Percentiles rank a stretch among this genome's conserved stretches.
These are phyloP conservation scores for Boletus vermiculosoides DNA, from an alignment of 768 basidiomycete species.

Conservation along the genomic window DNA sequence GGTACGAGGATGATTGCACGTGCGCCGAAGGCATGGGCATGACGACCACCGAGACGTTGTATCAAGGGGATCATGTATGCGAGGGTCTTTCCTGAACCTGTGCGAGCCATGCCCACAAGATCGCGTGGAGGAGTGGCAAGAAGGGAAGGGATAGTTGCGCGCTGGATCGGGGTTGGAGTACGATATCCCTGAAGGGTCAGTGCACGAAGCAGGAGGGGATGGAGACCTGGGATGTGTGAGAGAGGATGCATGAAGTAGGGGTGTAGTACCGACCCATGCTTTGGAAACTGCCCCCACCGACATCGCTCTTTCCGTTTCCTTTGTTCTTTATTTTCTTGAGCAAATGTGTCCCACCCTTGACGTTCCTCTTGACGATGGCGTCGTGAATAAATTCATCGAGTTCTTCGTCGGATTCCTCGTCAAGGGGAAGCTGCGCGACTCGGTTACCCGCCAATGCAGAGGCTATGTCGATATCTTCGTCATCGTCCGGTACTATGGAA, in stretches of 20 bases:
- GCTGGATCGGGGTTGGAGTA: conserved; percentile 95
- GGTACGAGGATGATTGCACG: conserved; percentile 89
- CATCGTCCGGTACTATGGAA: conserved; percentile 5
- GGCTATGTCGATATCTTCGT: conserved; percentile 65
- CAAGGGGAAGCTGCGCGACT: neutral
- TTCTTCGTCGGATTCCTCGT: conserved; percentile 38
- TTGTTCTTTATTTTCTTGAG: conserved; percentile 79
- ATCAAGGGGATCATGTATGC: conserved; percentile 94
- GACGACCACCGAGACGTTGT: conserved; percentile 79
- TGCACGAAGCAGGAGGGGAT: conserved; percentile 79
- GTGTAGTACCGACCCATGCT: conserved; percentile 73
- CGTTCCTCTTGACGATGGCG: conserved; percentile 68
- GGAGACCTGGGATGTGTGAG: conserved; percentile 55
- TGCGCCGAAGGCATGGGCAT: conserved; percentile 77
- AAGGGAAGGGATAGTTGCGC: conserved; percentile 82
- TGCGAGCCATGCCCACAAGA: conserved; percentile 97
- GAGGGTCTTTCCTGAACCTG: conserved; percentile 96
- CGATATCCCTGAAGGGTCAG: conserved; percentile 91
- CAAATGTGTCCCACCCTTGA: conserved; percentile 72
- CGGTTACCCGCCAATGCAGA: conserved; percentile 45
- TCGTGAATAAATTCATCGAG: conserved; percentile 64
- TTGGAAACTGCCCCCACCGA: conserved; percentile 94
- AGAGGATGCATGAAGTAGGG: neutral
- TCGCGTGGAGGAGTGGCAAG: conserved; percentile 84
- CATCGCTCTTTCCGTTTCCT: conserved; percentile 68